These are phyloP conservation scores for Candida dendrica DNA, from an alignment of 805 yeast genomes.

Conservation along the genomic window DNA sequence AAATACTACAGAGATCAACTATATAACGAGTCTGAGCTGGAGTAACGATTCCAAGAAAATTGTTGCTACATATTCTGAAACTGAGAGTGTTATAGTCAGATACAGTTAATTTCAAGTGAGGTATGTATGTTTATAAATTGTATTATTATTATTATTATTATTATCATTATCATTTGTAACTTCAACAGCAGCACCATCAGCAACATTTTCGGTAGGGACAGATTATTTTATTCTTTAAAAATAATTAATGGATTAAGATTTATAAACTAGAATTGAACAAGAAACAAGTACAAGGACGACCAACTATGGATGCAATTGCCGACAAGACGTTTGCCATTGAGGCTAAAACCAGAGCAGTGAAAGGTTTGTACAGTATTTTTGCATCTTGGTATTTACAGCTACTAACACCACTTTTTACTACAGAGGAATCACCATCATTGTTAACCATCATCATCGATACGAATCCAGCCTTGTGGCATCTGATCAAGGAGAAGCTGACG, in stretches of 20 bases:
- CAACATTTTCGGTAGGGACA: not conserved
- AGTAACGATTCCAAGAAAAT: slow-evolving; percentile 18
- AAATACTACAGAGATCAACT: slow-evolving; percentile 15
- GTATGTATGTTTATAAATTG: not conserved
- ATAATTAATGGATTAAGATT: too few species aligned
- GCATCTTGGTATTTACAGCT: too few species aligned
- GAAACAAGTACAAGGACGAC: too few species aligned
- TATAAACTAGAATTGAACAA: too few species aligned
- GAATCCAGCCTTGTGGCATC: slow-evolving; percentile 49
- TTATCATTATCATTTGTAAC: slow-evolving; percentile 7
- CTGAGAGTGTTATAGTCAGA: slow-evolving; percentile 17
- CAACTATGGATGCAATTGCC: slow-evolving; percentile 58
- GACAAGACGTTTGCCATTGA: slow-evolving; percentile 41
- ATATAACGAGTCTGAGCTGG: slow-evolving; percentile 30
- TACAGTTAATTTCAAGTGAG: not conserved
- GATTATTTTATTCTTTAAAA: too few species aligned
- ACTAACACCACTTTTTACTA: slow-evolving; percentile 9
- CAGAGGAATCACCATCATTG: slow-evolving; percentile 70
- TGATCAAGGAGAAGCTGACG: slow-evolving; percentile 20
- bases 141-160: slow-evolving; percentile 14
- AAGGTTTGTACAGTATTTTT: too few species aligned
- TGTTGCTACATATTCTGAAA: slow-evolving; percentile 24
- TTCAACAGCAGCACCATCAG: slow-evolving; percentile 4
- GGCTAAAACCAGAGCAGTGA: slow-evolving; percentile 18
- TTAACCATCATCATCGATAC: slow-evolving; percentile 74